These are phyloP conservation scores for Tetraselmis chui DNA, from an alignment of 139 green algal species.

Conservation along the genomic window DNA sequence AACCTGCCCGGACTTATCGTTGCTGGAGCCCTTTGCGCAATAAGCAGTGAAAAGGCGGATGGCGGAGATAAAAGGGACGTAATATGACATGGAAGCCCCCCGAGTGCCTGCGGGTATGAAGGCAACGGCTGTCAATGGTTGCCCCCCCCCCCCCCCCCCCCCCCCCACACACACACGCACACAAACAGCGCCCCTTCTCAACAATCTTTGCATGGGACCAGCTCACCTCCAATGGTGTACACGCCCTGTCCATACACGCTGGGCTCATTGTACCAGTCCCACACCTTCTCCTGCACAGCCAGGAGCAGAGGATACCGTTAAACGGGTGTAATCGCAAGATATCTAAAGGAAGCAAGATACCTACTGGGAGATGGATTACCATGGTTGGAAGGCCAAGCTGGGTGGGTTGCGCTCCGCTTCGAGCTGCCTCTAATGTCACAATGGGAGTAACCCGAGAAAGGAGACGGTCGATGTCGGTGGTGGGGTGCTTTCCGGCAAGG, in stretches of 20 bases:
- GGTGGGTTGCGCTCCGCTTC: no score
- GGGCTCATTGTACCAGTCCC: conserved; percentile 46
- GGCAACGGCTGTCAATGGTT: no score
- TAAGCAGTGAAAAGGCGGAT: conserved; percentile 57
- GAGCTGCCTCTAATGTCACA: no score
- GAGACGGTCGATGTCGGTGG: not conserved
- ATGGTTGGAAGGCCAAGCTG: no score
- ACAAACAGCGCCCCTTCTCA: no score
- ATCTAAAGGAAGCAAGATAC: no score
- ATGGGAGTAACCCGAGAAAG: not conserved
- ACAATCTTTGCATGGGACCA: no score
- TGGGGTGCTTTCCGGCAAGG: not conserved
- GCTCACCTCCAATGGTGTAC: not conserved
- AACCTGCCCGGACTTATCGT: conserved; percentile 3
- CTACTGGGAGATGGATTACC: no score
- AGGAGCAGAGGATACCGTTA: not conserved
- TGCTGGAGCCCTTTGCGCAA: not conserved
- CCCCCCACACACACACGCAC: no score
- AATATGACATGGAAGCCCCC: conserved; percentile 57
- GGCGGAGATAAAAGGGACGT: conserved; percentile 68
- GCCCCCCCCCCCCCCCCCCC: no score
- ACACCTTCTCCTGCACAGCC: conserved; percentile 39
- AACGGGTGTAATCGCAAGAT: no score
- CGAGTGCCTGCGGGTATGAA: conserved; percentile 30
- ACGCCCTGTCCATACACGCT: conserved; percentile 41